Percentiles rank a stretch among this genome's conserved stretches.
These are phyloP conservation scores for Senna siamea DNA, from an alignment of 306 rosid species.

Conservation along the genomic window DNA sequence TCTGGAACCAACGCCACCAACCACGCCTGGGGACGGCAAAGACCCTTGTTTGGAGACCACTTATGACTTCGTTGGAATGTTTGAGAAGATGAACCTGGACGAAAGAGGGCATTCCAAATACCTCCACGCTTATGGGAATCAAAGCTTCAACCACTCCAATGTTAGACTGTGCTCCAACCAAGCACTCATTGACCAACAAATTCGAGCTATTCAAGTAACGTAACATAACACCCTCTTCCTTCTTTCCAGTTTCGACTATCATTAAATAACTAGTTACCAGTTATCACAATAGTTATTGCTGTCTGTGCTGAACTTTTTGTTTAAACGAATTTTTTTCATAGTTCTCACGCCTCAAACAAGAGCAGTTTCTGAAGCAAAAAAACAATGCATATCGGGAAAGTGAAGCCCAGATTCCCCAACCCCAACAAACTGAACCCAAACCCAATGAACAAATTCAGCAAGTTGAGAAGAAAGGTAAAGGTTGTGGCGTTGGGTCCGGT, in stretches of 20 bases:
- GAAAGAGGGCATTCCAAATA: slow-evolving; percentile 24
- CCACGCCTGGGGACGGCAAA: slow-evolving; percentile 44
- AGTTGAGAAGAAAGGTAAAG: slow-evolving; percentile 39
- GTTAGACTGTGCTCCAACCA: not conserved
- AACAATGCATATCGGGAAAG: slow-evolving; percentile 10
- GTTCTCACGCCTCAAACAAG: slow-evolving; percentile 40
- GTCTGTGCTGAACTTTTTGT: not conserved
- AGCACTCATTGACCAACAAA: slow-evolving; percentile 46
- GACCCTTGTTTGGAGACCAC: slow-evolving; percentile 35
- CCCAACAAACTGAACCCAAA: too few species aligned
- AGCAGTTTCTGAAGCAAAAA: slow-evolving; percentile 42
- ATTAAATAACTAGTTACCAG: too few species aligned
- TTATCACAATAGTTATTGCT: too few species aligned
- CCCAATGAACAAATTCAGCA: slow-evolving; percentile 1
- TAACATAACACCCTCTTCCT: not conserved
- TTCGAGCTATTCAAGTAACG: slow-evolving; percentile 57
- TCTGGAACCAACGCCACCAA: slow-evolving; percentile 59
- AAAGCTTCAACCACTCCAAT: not conserved
- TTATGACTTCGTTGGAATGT: slow-evolving; percentile 29
- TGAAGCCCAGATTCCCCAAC: slow-evolving; percentile 5
- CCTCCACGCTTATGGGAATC: slow-evolving; percentile 23
- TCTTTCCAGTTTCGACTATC: too few species aligned
- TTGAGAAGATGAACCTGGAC: slow-evolving; percentile 52
- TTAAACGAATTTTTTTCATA: not conserved
- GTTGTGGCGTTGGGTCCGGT: slow-evolving; percentile 3